Conservation (phyloP, 2,329 filamentous ascomycete species). For the Dichotomopilus funicola region DNA sequence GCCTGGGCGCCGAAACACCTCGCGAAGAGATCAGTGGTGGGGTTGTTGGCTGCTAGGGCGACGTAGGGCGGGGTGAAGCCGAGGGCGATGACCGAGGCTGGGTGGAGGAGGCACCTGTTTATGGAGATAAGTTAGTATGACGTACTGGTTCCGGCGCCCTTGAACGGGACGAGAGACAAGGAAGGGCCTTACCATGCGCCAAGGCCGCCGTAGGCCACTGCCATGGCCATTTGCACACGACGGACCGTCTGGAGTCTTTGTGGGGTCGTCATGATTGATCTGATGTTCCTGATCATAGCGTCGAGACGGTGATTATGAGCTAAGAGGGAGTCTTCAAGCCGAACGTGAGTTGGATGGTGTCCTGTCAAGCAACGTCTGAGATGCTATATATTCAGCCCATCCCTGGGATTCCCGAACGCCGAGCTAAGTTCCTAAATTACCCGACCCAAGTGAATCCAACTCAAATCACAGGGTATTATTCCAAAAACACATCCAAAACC, state of each 20-base stretch:
- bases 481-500: background rate
- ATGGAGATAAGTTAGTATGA: background rate
- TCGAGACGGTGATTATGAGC: too few relatives aligned
- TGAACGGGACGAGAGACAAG: background rate
- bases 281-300: background rate
- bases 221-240: constrained; percentile 18
- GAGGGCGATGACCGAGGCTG: constrained; percentile 16
- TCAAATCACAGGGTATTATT: background rate
- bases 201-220: constrained; percentile 14
- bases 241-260: constrained; percentile 19
- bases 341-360: too few relatives aligned
- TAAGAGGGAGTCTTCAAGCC: too few relatives aligned
- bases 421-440: too few relatives aligned
- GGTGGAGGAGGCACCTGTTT: constrained; percentile 18
- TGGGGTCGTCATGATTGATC: constrained; percentile 10
- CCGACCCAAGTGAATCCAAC: too few relatives aligned
- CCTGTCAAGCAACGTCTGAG: too few relatives aligned
- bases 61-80: constrained; percentile 17
- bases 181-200: constrained; percentile 16
- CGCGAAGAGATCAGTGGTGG: constrained; percentile 14
- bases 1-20: constrained; percentile 22
- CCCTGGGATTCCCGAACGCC: too few relatives aligned
- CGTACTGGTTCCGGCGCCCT: background rate
- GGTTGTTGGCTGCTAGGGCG: constrained; percentile 7
- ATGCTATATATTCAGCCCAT: too few relatives aligned